Conservation (phyloP, 805 yeast species). For the Tetrapisispora arboricola region DNA sequence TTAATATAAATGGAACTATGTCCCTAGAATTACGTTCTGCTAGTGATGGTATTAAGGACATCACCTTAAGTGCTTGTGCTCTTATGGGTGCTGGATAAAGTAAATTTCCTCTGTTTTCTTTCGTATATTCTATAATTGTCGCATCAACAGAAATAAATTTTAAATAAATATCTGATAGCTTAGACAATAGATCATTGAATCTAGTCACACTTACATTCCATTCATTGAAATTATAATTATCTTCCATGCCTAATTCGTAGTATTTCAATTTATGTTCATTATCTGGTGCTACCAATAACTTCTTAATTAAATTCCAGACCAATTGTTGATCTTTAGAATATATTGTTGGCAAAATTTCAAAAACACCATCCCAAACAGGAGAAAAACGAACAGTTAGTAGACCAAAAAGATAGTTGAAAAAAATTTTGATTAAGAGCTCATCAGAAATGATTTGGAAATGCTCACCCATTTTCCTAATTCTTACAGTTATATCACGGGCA, state of each 20-base stretch:
- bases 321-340: constrained; percentile 32
- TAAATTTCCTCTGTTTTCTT: constrained; percentile 30
- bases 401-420: constrained; percentile 51
- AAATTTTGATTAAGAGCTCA: constrained; percentile 11
- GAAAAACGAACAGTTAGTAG: constrained; percentile 63
- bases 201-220: constrained; percentile 41
- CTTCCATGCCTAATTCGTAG: constrained; percentile 9
- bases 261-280: constrained; percentile 12
- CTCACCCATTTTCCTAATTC: constrained; percentile 50
- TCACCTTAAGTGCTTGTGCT: constrained; percentile 45
- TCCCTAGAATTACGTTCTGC: constrained; percentile 55
- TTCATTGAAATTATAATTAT: constrained; percentile 4
- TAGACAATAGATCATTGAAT: constrained; percentile 33
- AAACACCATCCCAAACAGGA: constrained; percentile 76
- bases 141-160: constrained; percentile 28
- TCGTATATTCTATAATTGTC: constrained; percentile 33
- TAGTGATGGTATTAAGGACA: constrained; percentile 48
- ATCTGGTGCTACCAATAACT: constrained; percentile 26
- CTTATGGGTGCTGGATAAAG: constrained; percentile 40
- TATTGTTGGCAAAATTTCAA: constrained; percentile 46
- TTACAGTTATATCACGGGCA: constrained; percentile 63
- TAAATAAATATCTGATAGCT: constrained; percentile 20
- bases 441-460: constrained; percentile 29
- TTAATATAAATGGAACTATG: constrained; percentile 50
- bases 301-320: constrained; percentile 47